Percentiles rank a stretch among this genome's conserved stretches.
These are phyloP conservation scores for Phyllosticta capitalensis DNA, from an alignment of 2,329 filamentous ascomycete species.

Conservation along the genomic window DNA sequence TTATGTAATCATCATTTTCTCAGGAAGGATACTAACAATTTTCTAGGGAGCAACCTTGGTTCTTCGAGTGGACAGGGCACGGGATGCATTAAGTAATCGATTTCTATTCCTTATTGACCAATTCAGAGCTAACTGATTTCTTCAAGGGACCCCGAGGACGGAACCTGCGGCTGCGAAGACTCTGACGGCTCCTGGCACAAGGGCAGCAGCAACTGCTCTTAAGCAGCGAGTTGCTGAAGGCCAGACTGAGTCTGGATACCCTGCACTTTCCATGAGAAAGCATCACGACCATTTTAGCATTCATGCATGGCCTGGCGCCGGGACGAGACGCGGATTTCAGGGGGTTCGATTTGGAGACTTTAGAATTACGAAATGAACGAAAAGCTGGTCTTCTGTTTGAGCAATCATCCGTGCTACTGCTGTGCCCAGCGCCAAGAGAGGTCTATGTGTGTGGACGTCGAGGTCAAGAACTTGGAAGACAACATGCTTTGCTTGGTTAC, in stretches of 20 bases:
- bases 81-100: slow-evolving; percentile 17
- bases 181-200: background rate
- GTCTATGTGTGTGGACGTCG: too few species aligned
- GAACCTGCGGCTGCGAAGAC: slow-evolving; percentile 6
- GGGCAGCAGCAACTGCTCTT: background rate
- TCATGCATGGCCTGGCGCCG: background rate
- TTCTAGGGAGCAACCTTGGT: slow-evolving; percentile 12
- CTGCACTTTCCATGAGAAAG: too few species aligned
- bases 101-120: too few species aligned
- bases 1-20: background rate
- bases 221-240: background rate
- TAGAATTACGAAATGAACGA: background rate
- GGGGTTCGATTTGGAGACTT: background rate
- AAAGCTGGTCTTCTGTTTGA: background rate
- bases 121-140: too few species aligned
- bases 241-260: background rate
- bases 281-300: background rate
- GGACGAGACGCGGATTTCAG: background rate
- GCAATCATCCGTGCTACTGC: background rate
- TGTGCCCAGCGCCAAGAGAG: too few species aligned
- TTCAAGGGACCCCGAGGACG: slow-evolving; percentile 14
- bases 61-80: slow-evolving; percentile 17
- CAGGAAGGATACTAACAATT: background rate
- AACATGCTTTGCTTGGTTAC: background rate
- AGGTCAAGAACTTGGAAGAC: too few species aligned